Evolutionary conservation across 441 rosid genomes (phyloP).

Genomic region (Jatropha multifida): DNA sequence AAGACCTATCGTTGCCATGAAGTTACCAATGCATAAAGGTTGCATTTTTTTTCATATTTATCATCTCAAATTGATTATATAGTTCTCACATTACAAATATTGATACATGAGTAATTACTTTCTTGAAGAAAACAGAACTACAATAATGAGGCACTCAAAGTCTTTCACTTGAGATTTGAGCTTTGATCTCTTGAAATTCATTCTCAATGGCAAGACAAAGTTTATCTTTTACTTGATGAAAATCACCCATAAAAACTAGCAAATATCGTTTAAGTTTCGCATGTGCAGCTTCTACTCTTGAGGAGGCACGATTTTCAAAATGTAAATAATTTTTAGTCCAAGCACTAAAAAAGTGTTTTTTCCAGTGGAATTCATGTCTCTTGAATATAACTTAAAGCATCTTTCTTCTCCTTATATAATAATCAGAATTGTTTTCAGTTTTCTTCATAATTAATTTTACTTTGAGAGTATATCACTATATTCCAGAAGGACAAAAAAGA

Average conservation of each 20-base stretch:
- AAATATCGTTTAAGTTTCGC: conserved; percentile 11
- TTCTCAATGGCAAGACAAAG: conserved; percentile 12
- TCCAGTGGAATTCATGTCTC: not conserved
- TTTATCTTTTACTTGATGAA: conserved; percentile 1
- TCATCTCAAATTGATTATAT: not conserved
- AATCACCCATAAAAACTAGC: conserved; percentile 5
- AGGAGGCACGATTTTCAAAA: conserved; percentile 10
- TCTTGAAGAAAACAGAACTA: not conserved
- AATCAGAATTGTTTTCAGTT: too few relatives aligned
- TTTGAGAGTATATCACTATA: too few relatives aligned
- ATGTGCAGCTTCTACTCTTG: conserved; percentile 11
- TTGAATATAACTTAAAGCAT: not conserved
- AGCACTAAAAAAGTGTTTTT: not conserved
- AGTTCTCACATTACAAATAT: not conserved
- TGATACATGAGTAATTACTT: conserved; percentile 6
- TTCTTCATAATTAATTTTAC: too few relatives aligned
- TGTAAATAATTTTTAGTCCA: conserved; percentile 2
- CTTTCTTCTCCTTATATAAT: not conserved
- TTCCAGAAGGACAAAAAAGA: too few relatives aligned
- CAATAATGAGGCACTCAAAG: not conserved
- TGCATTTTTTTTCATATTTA: not conserved
- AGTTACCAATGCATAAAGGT: not conserved
- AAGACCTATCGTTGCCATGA: conserved; percentile 10
- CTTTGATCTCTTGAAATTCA: conserved; percentile 10
- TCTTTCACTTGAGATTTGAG: not conserved